These are phyloP conservation scores for Ricinus communis DNA, from an alignment of 345 rosid genomes.

Conservation along the genomic window DNA sequence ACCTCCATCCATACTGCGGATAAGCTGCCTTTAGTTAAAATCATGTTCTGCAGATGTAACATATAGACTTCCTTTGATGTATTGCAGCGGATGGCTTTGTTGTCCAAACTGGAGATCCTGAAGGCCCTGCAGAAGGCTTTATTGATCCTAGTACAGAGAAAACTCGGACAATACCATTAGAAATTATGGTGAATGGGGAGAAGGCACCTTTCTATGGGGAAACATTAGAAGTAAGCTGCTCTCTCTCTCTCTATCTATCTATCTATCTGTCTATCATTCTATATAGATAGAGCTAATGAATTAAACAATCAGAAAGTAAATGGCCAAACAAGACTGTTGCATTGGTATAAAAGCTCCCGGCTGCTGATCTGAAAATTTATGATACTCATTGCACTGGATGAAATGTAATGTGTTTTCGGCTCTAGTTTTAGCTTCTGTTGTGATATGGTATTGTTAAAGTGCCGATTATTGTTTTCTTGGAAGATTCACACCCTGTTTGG, in stretches of 20 bases:
- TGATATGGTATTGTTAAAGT: too few species aligned
- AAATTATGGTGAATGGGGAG: slow-evolving; percentile 80
- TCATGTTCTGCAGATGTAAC: not conserved
- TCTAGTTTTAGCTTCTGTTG: not conserved
- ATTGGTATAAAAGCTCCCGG: not conserved
- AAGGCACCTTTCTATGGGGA: slow-evolving; percentile 76
- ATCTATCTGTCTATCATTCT: not conserved
- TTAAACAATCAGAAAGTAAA: not conserved
- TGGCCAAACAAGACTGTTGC: not conserved
- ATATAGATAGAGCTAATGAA: not conserved
- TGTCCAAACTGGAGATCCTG: slow-evolving; percentile 99
- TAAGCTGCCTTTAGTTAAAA: not conserved
- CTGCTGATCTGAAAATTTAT: not conserved
- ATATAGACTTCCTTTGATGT: slow-evolving; percentile 6
- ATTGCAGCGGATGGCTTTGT: slow-evolving; percentile 97
- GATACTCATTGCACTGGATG: not conserved
- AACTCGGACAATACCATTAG: slow-evolving; percentile 76
- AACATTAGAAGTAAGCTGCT: slow-evolving; percentile 69
- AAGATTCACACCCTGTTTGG: too few species aligned
- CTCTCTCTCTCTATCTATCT: not conserved
- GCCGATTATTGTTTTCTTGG: too few species aligned
- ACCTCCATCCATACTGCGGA: not conserved
- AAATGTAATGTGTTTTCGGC: not conserved
- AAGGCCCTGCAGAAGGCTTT: slow-evolving; percentile 94
- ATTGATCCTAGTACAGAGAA: slow-evolving; percentile 96